phyloP scores from a whole-genome alignment of 352 stramenopile genomes.

The Halophytophthora polymorphica region DNA sequence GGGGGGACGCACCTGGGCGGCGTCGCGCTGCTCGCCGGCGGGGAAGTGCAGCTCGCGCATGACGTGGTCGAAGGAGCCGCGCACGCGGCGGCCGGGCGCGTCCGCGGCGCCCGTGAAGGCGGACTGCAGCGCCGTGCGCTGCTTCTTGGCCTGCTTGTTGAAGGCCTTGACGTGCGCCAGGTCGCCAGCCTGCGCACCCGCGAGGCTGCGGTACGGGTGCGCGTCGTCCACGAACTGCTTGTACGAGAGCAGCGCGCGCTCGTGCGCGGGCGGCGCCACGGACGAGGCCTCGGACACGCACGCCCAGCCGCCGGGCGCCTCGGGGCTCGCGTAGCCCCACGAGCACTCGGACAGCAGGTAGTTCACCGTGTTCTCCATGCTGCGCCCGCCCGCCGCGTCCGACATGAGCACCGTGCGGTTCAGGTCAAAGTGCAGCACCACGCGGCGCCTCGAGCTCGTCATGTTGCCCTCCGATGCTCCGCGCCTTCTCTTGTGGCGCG shows the following conservation, averaged over 20 bases:
- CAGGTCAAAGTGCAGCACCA: slow-evolving; percentile 87
- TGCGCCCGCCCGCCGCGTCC: slow-evolving; percentile 79
- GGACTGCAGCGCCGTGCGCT: slow-evolving; percentile 72
- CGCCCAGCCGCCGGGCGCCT: slow-evolving; percentile 36
- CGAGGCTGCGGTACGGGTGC: slow-evolving; percentile 64
- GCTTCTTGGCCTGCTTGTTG: slow-evolving; percentile 79
- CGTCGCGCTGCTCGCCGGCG: slow-evolving; percentile 34
- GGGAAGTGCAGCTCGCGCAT: slow-evolving; percentile 78
- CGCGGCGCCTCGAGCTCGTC: slow-evolving; percentile 27
- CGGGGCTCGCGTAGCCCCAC: slow-evolving; percentile 56
- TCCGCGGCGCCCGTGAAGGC: slow-evolving; percentile 53
- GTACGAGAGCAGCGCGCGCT: slow-evolving; percentile 54
- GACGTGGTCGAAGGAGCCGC: slow-evolving; percentile 57
- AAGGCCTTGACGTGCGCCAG: slow-evolving; percentile 66
- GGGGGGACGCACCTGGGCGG: slow-evolving; percentile 41
- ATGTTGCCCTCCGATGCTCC: too few species aligned
- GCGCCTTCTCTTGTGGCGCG: too few species aligned
- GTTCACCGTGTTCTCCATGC: slow-evolving; percentile 88
- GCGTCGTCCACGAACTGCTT: slow-evolving; percentile 81
- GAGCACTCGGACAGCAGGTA: slow-evolving; percentile 82
- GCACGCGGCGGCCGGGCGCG: slow-evolving; percentile 42
- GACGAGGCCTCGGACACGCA: slow-evolving; percentile 60
- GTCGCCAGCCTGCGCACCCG: slow-evolving; percentile 10
- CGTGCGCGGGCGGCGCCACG: slow-evolving; percentile 30
- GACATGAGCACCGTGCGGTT: slow-evolving; percentile 90